phyloP scores from a whole-genome alignment of 441 rosid species.

The Croton laevigatus region DNA sequence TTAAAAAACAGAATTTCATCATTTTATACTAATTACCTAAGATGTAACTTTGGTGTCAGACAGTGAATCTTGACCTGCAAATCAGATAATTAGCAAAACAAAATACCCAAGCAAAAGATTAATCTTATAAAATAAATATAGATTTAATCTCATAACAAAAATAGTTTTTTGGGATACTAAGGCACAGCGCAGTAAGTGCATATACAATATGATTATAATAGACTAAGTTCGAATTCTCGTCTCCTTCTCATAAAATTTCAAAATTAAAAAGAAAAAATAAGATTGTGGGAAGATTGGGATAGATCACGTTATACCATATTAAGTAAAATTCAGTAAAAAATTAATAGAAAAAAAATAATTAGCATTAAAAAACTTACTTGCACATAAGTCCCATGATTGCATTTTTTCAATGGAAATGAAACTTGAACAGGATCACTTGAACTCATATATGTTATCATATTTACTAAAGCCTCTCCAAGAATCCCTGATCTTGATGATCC shows the following conservation, averaged over 20 bases:
- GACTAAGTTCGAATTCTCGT: no score
- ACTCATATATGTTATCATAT: slow-evolving; percentile 40
- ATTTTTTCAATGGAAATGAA: slow-evolving; percentile 54
- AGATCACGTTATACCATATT: no score
- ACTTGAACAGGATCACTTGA: slow-evolving; percentile 34
- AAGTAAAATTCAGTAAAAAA: neutral
- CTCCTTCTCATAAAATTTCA: no score
- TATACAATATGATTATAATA: no score
- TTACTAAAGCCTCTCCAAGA: slow-evolving; percentile 55
- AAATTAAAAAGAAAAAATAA: no score
- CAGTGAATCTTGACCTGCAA: slow-evolving; percentile 55
- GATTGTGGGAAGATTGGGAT: no score
- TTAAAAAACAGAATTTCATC: neutral
- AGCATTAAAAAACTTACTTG: slow-evolving; percentile 38
- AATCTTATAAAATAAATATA: neutral
- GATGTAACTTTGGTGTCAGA: slow-evolving; percentile 45
- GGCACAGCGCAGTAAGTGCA: no score
- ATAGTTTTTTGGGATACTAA: no score
- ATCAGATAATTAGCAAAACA: slow-evolving; percentile 11
- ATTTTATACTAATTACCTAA: slow-evolving; percentile 34
- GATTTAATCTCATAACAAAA: no score
- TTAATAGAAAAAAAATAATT: neutral
- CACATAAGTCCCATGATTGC: slow-evolving; percentile 46
- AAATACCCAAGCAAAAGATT: neutral
- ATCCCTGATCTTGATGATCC: slow-evolving; percentile 58